Base-by-base conservation (phyloP, 192 early-diverging fungal genomes). In the Linnemannia schmuckeri region DNA sequence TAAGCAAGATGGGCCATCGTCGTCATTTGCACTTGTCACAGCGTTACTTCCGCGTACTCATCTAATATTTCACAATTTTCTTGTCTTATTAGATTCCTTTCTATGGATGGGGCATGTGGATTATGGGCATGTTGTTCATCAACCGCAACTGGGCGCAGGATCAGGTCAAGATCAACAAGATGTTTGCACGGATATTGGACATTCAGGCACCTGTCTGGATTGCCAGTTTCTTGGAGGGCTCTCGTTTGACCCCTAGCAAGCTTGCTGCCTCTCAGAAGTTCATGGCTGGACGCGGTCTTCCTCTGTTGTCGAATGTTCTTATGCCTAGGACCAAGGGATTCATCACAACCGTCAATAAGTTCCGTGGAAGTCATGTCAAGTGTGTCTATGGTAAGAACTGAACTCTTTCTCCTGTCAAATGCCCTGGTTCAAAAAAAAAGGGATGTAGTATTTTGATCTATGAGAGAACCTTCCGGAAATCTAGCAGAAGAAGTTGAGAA, bases 81-180 rank as follows among this genome's bases (percentile, higher is more conserved):
- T 55, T 30, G 47, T 46, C 17, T 0, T 22, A 74, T 2, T 87
- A 92, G 92, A 87, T 93, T 74, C 92, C 92, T 13, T 93, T 93
- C 77, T 93, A 92, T 83, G 92, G 92, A 54, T 92, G 89, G 88
- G 92, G 92, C 41, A 93, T 93, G 92, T 92, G 91, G 92, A 89
- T 93, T 52, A 90, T 90, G 78, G 92, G 92, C 52, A 91, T 93
- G 89, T 55, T 93, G 41, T 93, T 92, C 79, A 90, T 93, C 40
- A 89, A 82, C 74, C 83, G 92, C 69, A 93, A 92, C 68, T 93
- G 92, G 92, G 81, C 88, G 42, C 85, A 89, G 70, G 92, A 93
- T 70, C 89, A 93, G 71, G 49, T 77, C 46, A 90, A 89, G 71
- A 89, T 93, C 75, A 82, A 88, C 68, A 84, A 89, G 73, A 92